A percentile compares a stretch with the other conserved stretches of the same genome.
phyloP scores from a whole-genome alignment of 208 protist species.

The Phytomonas sp. region DNA sequence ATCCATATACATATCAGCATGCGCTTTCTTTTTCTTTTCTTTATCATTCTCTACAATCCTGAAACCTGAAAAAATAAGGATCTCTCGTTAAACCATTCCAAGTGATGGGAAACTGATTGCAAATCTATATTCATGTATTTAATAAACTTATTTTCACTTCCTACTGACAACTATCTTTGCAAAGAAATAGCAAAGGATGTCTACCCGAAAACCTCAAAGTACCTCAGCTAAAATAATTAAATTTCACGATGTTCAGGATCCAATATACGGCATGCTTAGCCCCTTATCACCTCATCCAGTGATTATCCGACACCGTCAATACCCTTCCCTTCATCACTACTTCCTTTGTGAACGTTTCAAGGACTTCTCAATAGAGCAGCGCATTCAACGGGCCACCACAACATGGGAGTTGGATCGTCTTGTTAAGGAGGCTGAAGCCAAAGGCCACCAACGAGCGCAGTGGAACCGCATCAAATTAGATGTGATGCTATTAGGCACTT shows the following conservation, averaged over 20 bases:
- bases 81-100: background rate
- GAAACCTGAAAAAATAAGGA: background rate
- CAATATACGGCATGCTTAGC: constrained; percentile 67
- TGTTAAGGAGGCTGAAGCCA: constrained; percentile 53
- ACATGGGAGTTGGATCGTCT: constrained; percentile 75
- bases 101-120: background rate
- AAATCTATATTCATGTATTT: background rate
- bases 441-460: constrained; percentile 51
- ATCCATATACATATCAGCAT: background rate
- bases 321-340: constrained; percentile 77
- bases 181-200: background rate
- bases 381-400: constrained; percentile 43
- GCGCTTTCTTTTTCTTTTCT: background rate
- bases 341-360: constrained; percentile 80
- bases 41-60: background rate
- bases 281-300: constrained; percentile 70
- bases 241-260: constrained; percentile 71
- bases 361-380: constrained; percentile 36
- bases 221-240: constrained; percentile 24
- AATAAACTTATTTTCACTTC: background rate
- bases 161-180: background rate
- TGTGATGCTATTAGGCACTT: constrained; percentile 79
- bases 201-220: background rate
- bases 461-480: constrained; percentile 82
- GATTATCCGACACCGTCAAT: constrained; percentile 71